Conservation (phyloP, 495 filamentous ascomycete genomes). For the Penicillium manginii region DNA sequence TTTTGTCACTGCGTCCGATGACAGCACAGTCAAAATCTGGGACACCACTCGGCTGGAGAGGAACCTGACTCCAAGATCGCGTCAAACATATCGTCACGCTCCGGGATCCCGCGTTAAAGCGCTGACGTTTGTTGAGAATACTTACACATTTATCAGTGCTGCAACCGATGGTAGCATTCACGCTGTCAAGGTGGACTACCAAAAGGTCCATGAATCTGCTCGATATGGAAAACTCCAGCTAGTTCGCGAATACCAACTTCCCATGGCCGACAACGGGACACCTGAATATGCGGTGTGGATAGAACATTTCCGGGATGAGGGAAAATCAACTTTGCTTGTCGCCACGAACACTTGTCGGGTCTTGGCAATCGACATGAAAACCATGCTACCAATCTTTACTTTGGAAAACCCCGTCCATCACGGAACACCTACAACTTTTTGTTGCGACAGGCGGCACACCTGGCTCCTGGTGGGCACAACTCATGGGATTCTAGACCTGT, state of each 20-base stretch:
- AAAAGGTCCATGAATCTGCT: conserved; percentile 56
- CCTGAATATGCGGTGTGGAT: conserved; percentile 84
- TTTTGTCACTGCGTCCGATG: conserved; percentile 92
- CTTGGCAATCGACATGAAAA: conserved; percentile 83
- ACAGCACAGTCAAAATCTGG: conserved; percentile 92
- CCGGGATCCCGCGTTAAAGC: conserved; percentile 72
- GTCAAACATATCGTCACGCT: conserved; percentile 83
- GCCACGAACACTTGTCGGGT: conserved; percentile 86
- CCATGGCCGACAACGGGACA: conserved; percentile 39
- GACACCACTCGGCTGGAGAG: conserved; percentile 87
- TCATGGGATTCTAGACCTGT: conserved; percentile 90
- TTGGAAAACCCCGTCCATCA: conserved; percentile 92
- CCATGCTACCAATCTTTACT: conserved; percentile 79
- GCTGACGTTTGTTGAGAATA: conserved; percentile 89
- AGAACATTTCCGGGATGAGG: conserved; percentile 86
- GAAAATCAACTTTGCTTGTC: conserved; percentile 76
- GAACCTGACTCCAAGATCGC: conserved; percentile 81
- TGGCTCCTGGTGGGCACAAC: conserved; percentile 93
- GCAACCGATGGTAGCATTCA: conserved; percentile 90
- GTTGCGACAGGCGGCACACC: conserved; percentile 77
- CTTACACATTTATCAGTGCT: conserved; percentile 87
- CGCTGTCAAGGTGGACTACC: conserved; percentile 83
- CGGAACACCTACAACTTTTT: conserved; percentile 92
- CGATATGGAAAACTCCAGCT: conserved; percentile 79
- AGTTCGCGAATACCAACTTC: conserved; percentile 81